These are phyloP conservation scores for Theobroma cacao DNA, from an alignment of 345 rosid genomes.

Conservation along the genomic window DNA sequence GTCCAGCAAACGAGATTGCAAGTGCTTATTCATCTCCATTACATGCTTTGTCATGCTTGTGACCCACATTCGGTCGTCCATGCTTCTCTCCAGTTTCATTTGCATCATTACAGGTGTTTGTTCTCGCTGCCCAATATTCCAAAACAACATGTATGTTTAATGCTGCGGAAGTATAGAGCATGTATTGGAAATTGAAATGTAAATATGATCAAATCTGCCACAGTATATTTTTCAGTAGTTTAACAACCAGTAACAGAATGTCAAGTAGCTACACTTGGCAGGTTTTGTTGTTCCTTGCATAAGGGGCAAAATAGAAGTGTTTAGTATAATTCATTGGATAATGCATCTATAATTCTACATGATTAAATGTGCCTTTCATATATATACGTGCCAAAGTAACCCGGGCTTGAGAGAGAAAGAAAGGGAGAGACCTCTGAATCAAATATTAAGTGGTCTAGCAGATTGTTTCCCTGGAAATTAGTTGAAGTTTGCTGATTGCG, in stretches of 20 bases:
- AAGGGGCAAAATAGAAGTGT: not conserved
- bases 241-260: not conserved
- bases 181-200: not conserved
- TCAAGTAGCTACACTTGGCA: not conserved
- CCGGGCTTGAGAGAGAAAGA: not conserved
- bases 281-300: not conserved
- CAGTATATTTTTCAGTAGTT: not conserved
- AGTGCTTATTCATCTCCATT: slow-evolving; percentile 43
- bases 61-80: slow-evolving; percentile 33
- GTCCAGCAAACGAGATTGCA: slow-evolving; percentile 44
- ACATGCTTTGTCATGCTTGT: slow-evolving; percentile 44
- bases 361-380: not conserved
- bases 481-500: slow-evolving; percentile 15
- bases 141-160: not conserved
- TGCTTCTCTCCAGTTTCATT: slow-evolving; percentile 35
- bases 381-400: not conserved
- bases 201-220: not conserved
- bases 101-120: slow-evolving; percentile 36
- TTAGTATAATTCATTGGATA: not conserved
- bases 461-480: slow-evolving; percentile 16
- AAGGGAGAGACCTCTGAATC: slow-evolving; percentile 39
- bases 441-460: slow-evolving; percentile 22
- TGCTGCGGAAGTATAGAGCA: not conserved
- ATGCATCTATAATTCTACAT: not conserved
- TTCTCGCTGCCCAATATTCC: slow-evolving; percentile 28